Evolutionary conservation across 2,329 filamentous ascomycete genomes (phyloP).

Genomic region (Tolypocladium tundrense): DNA sequence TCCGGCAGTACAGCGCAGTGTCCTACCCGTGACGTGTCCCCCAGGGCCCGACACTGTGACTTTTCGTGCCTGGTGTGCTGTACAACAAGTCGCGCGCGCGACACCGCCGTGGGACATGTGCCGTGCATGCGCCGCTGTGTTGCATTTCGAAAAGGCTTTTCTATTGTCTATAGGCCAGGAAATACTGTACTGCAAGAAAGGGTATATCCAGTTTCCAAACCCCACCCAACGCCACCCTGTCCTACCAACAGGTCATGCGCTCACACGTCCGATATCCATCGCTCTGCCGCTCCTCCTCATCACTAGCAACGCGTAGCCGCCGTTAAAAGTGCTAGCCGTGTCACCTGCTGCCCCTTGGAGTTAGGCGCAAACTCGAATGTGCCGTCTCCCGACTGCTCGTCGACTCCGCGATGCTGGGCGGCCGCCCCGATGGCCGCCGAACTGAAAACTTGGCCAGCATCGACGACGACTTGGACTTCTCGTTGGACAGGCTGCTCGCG

Average conservation of each 20-base stretch:
- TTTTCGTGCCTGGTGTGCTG: background rate
- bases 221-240: background rate
- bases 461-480: constrained; percentile 21
- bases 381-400: constrained; percentile 19
- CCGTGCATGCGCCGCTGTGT: background rate
- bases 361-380: background rate
- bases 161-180: background rate
- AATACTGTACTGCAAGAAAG: background rate
- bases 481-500: constrained; percentile 19
- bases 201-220: background rate
- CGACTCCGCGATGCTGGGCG: constrained; percentile 22
- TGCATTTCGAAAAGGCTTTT: background rate
- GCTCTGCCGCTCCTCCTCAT: background rate
- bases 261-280: background rate
- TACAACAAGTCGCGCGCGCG: background rate
- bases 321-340: background rate
- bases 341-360: background rate
- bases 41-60: background rate
- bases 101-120: background rate
- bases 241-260: background rate
- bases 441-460: constrained; percentile 25
- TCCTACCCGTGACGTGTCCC: background rate
- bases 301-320: background rate
- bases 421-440: constrained; percentile 18
- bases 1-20: background rate